Conservation (phyloP, 179 eudicot genomes). For the Amaranthus tricolor region DNA sequence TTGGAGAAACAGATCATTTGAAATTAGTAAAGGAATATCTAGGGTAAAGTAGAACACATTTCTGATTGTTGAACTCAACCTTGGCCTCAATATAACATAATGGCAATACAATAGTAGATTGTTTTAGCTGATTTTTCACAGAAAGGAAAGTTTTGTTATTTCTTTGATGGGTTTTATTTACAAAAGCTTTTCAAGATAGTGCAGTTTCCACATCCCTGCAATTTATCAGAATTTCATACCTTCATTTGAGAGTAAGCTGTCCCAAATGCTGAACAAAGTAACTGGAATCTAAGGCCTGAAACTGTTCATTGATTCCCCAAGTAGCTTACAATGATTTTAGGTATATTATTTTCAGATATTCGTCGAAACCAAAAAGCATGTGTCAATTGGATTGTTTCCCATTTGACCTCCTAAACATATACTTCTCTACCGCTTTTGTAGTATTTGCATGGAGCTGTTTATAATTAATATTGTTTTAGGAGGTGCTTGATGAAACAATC, state of each 20-base stretch:
- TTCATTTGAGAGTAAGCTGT: neutral
- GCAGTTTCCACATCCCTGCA: neutral
- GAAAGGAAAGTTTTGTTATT: neutral
- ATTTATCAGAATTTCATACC: neutral
- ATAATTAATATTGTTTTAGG: neutral
- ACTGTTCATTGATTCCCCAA: neutral
- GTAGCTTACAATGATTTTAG: neutral
- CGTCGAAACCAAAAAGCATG: neutral
- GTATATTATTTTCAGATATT: neutral
- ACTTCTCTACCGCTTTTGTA: neutral
- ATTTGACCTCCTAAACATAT: neutral
- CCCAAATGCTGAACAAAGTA: neutral
- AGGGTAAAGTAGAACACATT: neutral
- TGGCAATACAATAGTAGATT: neutral
- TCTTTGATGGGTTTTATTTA: neutral
- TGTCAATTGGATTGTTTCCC: neutral
- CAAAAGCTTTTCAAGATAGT: neutral
- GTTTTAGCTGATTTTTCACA: neutral
- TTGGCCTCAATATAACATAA: neutral
- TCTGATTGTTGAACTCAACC: neutral
- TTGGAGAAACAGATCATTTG: neutral
- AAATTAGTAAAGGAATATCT: neutral
- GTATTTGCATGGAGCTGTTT: conserved; percentile 1
- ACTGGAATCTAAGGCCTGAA: neutral
- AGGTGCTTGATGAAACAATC: neutral